Base-by-base conservation (phyloP, 140 eudicot species). In the Oenanthe javanica region DNA sequence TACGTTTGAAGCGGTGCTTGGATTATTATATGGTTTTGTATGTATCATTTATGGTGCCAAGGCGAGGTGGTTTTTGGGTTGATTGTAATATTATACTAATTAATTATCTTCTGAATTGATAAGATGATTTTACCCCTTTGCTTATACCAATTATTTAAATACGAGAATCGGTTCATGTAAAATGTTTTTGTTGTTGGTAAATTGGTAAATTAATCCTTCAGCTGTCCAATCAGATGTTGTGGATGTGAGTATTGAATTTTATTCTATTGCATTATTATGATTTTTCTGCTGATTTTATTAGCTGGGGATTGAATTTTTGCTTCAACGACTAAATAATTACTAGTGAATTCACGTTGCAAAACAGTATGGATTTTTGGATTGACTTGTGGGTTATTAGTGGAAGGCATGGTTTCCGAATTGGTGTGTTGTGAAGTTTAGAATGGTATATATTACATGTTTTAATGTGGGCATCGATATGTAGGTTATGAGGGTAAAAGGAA, bases 401-500 rank as follows among this genome's bases (percentile, higher is more conserved):
- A 23, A 74, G 6, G 8, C 57, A n/a, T 74, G 0, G 6, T 74
- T 16, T 74, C 23, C 13, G 19, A 21, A 6, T 19, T 42, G 45
- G 7, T 36, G 72, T 19, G 23, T 45, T 73, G 49, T 42, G 72
- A 70, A 9, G 18, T 16, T 70, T 0, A 3, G 49, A 14, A 0
- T 16, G 52, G 40, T 47, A 2, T 51, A 15, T 40, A 1, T 45
- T 40, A 43, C 42, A 49, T 72, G 69, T 79, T 31, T 63, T 67
- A 25, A 2, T 14, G 42, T n/a, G 19, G 7, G 47, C 23, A 59
- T 23, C 8, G 12, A 46, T 69, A 5, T 72, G 11, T 79, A 87
- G 88, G 51, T 85, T 72, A 83, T 52, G 76, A 59, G 57, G 80
- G 79, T 52, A 45, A 74, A 72, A 69, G 69, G 48, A 76, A 79